Evolutionary conservation across 2,329 filamentous ascomycete species (phyloP), one percentile per base, ranked within the genome.

Genomic region (Coniochaeta ligniaria): DNA sequence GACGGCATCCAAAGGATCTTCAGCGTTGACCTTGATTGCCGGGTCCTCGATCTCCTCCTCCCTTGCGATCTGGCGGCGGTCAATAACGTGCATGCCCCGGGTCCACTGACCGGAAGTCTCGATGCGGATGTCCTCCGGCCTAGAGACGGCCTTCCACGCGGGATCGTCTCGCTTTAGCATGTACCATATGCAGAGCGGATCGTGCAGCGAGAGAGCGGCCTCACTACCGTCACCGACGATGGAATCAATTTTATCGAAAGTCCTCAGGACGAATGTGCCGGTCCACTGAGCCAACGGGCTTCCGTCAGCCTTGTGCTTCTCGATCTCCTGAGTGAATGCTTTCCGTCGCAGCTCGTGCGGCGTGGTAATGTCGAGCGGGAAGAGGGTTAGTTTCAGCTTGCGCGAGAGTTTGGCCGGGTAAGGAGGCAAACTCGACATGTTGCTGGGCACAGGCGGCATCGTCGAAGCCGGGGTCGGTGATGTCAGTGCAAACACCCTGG

Each of bases 91-190:
- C 87, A 95, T 93, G 1, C 95, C 94, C 60, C 91, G 82, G 54
- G 93, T 96, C 95, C 95, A 99, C 77, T 98, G 95, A 1, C 94
- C 95, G 2, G 84, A 78, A 0, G 92, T 96, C 76, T 99, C 95
- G 45, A 99, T 80, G 22, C 95, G 83, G 60, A 99, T 88, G 72
- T 99, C 95, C 73, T 96, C 89, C 0, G 80, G 85, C 61, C 81
- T 78, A 16, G 77, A 73, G 1, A 83, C 79, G 17, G 78, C 71
- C 72, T 80, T 81, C 87, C 87, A 90, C 33, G 72, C 74, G 20
- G 83, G 78, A 61, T 86, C 77, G 63, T 79, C 82, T 63, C 75
- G 78, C 8, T 86, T 88, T 61, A 93, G 72, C 72, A 88, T 84
- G 73, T 93, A 93, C 89, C 89, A 94, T 38, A 94, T 79, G 60